phyloP scores from a whole-genome alignment of 257 asterid species.

The Lycium ferocissimum region DNA sequence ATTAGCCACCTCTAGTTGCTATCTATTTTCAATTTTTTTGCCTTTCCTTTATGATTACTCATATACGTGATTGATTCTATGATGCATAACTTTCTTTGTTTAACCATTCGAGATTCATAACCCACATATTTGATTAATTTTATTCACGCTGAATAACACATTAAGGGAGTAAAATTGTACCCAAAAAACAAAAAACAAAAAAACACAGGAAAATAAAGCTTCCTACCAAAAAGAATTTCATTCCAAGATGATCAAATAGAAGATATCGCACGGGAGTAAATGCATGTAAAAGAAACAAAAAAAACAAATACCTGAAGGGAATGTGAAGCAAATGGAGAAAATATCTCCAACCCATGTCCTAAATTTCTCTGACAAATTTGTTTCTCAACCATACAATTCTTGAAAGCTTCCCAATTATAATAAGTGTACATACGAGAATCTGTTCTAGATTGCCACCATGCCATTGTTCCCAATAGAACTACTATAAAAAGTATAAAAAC shows the following conservation, averaged over 20 bases:
- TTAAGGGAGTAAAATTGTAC: no score
- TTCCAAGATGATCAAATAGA: background rate
- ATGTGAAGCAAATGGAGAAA: conserved; percentile 17
- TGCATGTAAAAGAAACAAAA: background rate
- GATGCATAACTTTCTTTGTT: background rate
- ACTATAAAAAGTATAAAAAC: conserved; percentile 26
- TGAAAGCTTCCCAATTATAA: conserved; percentile 14
- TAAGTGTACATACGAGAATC: conserved; percentile 19
- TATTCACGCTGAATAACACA: background rate
- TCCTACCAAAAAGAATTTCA: accelerated
- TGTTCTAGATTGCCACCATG: conserved; percentile 28
- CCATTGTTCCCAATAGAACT: conserved; percentile 20
- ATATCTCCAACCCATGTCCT: conserved; percentile 13
- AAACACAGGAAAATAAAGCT: background rate
- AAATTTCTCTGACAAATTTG: conserved; percentile 19
- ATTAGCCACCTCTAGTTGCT: background rate
- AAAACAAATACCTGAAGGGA: conserved; percentile 16
- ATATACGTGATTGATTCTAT: background rate
- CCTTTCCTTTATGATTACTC: background rate
- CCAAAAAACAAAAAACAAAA: no score
- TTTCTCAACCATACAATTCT: conserved; percentile 26
- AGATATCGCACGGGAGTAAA: background rate
- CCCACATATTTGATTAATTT: background rate
- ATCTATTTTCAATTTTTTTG: no score
- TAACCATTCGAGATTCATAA: background rate